phyloP scores from a whole-genome alignment of 2,329 filamentous ascomycete species.

The Cercospora beticola region DNA sequence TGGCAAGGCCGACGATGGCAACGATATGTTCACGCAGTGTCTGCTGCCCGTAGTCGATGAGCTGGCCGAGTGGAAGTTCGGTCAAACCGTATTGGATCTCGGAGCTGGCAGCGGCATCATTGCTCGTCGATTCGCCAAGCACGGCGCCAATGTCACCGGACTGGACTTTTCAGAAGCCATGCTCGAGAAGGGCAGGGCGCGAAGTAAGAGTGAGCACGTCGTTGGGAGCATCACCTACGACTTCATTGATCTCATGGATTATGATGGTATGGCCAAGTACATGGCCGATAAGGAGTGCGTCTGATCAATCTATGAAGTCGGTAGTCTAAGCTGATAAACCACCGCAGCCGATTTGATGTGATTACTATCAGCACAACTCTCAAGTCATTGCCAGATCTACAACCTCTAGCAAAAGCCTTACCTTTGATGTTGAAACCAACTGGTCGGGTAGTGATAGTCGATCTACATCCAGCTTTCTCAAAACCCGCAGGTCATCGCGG shows the following conservation, averaged over 20 bases:
- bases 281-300: constrained; percentile 17
- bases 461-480: constrained; percentile 53
- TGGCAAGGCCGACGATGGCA: constrained; percentile 36
- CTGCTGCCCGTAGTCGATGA: constrained; percentile 45
- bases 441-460: constrained; percentile 41
- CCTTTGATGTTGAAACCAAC: constrained; percentile 44
- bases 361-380: constrained; percentile 50
- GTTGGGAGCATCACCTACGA: constrained; percentile 34
- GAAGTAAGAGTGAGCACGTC: constrained; percentile 22
- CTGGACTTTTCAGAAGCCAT: constrained; percentile 49
- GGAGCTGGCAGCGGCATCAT: constrained; percentile 53
- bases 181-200: constrained; percentile 40
- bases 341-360: constrained; percentile 41
- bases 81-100: constrained; percentile 47
- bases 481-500: constrained; percentile 46
- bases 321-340: neutral
- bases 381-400: constrained; percentile 50
- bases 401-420: constrained; percentile 45
- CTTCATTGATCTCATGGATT: constrained; percentile 44
- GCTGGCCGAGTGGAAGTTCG: constrained; percentile 35
- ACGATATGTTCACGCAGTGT: constrained; percentile 48
- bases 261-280: constrained; percentile 36
- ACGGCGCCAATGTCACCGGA: constrained; percentile 44
- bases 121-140: constrained; percentile 46
- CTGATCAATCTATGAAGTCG: neutral